Percentiles rank a stretch among this genome's conserved stretches.
Evolutionary conservation across 495 filamentous ascomycete species (phyloP).

Genomic region (Aspergillus sclerotiicarbonarius): DNA sequence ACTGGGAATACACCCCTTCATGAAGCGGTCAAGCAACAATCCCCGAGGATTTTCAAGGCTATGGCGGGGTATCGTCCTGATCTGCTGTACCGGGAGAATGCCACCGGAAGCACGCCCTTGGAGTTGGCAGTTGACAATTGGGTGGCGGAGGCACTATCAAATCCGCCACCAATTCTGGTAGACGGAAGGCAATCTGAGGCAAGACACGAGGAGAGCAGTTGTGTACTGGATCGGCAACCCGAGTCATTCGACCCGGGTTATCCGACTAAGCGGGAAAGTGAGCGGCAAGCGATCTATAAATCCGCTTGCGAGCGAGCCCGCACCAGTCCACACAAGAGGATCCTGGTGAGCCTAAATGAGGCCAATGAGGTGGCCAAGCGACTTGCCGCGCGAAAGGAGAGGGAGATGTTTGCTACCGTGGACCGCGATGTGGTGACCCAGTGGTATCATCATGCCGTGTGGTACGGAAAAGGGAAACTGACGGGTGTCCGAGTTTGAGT

Average conservation of each 20-base stretch:
- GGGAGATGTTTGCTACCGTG: background rate
- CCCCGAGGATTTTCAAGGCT: constrained; percentile 35
- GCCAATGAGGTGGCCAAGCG: constrained; percentile 72
- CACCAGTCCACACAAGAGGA: constrained; percentile 42
- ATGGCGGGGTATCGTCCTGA: constrained; percentile 56
- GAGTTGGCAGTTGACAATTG: constrained; percentile 61
- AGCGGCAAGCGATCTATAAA: constrained; percentile 19
- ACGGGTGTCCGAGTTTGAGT: background rate
- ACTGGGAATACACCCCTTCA: constrained; percentile 68
- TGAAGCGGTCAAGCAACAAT: constrained; percentile 41
- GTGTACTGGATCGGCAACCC: constrained; percentile 10
- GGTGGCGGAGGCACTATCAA: constrained; percentile 31
- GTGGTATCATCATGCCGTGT: background rate
- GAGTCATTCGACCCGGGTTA: constrained; percentile 23
- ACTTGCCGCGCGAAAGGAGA: constrained; percentile 40
- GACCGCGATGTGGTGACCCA: background rate
- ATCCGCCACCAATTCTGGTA: constrained; percentile 9
- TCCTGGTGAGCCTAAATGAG: constrained; percentile 64
- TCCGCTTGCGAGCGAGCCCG: constrained; percentile 22
- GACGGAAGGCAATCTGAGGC: background rate
- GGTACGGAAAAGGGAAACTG: background rate
- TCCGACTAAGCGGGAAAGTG: background rate
- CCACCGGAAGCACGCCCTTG: constrained; percentile 64
- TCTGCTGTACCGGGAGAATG: constrained; percentile 65
- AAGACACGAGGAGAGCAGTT: background rate